phyloP scores from a whole-genome alignment of 257 asterid genomes.

The Agastache rugosa region DNA sequence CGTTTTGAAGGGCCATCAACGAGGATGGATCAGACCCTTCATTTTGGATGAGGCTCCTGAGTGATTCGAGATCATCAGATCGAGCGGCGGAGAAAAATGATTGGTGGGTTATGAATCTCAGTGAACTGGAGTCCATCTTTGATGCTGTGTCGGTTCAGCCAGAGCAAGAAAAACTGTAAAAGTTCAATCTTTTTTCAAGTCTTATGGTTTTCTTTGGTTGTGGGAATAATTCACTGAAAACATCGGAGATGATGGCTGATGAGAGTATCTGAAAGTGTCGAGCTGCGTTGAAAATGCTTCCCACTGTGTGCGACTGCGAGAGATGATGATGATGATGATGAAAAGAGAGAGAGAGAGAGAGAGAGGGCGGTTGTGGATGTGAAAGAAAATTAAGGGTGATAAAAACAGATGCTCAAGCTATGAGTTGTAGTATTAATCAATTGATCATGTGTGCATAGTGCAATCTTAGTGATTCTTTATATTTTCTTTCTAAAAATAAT shows the following conservation, averaged over 20 bases:
- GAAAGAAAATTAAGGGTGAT: slow-evolving; percentile 13
- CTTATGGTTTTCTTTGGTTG: background rate
- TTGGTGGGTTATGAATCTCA: slow-evolving; percentile 86
- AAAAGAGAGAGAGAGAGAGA: slow-evolving; percentile 32
- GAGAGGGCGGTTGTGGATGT: slow-evolving; percentile 10
- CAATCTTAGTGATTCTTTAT: background rate
- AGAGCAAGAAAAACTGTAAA: slow-evolving; percentile 26
- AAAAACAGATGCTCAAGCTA: slow-evolving; percentile 10
- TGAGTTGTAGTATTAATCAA: slow-evolving; percentile 31
- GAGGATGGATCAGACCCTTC: slow-evolving; percentile 74
- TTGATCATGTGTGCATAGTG: slow-evolving; percentile 19
- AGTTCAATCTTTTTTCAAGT: slow-evolving; percentile 33
- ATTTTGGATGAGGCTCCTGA: slow-evolving; percentile 55
- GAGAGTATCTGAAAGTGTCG: background rate
- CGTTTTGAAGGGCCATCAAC: slow-evolving; percentile 71
- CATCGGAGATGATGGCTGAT: background rate
- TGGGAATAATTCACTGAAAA: background rate
- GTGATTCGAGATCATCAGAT: slow-evolving; percentile 71
- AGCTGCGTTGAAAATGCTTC: slow-evolving; percentile 19
- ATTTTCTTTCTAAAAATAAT: background rate
- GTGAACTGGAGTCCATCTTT: slow-evolving; percentile 77
- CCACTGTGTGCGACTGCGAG: background rate
- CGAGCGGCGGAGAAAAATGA: slow-evolving; percentile 79
- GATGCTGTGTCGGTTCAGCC: slow-evolving; percentile 23
- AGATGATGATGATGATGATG: slow-evolving; percentile 22